A percentile compares a stretch with the other conserved stretches of the same genome.
Conservation (phyloP, 495 filamentous ascomycete species). For the Aspergillus asperescens region DNA sequence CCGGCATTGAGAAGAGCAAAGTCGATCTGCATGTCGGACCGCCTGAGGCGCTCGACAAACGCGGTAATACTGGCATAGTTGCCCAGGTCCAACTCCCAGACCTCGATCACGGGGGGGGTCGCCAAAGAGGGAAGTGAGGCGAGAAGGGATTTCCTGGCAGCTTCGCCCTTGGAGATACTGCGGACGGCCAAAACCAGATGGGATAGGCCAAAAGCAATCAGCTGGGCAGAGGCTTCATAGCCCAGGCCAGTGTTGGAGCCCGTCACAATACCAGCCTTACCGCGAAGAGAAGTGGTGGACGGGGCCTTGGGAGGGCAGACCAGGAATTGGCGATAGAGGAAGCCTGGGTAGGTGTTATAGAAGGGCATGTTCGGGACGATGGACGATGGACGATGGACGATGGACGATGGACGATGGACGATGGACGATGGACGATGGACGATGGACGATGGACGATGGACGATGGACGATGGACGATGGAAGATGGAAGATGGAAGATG, state of each 20-base stretch:
- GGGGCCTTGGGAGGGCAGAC: constrained; percentile 31
- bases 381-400: neutral
- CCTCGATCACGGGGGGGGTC: constrained; percentile 24
- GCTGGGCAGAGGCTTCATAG: constrained; percentile 29
- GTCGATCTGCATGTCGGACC: constrained; percentile 14
- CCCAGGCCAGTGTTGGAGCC: constrained; percentile 43
- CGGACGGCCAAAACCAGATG: constrained; percentile 47
- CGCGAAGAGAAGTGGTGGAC: constrained; percentile 12
- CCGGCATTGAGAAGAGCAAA: constrained; percentile 27
- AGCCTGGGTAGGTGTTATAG: constrained; percentile 17
- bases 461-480: no score
- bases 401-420: no score
- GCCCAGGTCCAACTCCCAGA: constrained; percentile 28
- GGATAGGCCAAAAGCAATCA: constrained; percentile 33
- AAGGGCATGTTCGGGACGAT: constrained; percentile 10
- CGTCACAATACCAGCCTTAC: constrained; percentile 39
- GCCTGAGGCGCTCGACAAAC: constrained; percentile 20
- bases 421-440: no score
- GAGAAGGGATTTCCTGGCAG: neutral
- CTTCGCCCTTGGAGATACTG: constrained; percentile 33
- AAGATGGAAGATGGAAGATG: no score
- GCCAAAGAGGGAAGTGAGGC: neutral
- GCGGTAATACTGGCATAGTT: constrained; percentile 22
- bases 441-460: no score
- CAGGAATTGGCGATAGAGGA: constrained; percentile 18